Evolutionary conservation across 768 basidiomycete genomes (phyloP), one percentile per base, ranked within the genome.

Genomic region (Psilocybe cubensis): DNA sequence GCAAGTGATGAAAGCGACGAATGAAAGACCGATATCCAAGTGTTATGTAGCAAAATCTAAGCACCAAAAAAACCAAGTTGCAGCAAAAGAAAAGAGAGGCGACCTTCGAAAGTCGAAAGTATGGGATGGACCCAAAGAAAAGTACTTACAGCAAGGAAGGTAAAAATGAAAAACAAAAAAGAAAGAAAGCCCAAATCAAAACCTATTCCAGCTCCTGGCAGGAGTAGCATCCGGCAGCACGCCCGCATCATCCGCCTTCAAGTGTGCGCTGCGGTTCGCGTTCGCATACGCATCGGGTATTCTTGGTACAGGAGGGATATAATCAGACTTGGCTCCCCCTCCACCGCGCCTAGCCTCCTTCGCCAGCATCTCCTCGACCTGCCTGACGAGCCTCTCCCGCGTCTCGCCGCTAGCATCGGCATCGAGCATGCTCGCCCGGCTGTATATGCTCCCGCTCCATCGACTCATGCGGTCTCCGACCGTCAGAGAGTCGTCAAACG

Each of bases 341-440:
- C 57, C 55, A 21, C 56, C 56, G 12, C 55, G 60, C 40, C 24
- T 62, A 51, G 42, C 58, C 46, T 59, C 67, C 63, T 53, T 68
- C 35, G 74, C 76, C 64, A 81, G 77, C 81, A 86, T 81, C 51
- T 72, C 79, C 65, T 81, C 82, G 14, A 87, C 82, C 28, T 79
- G 70, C 57, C 72, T 64, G 48, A 86, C 72, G 59, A 87, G 81
- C 63, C 79, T 66, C 31, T 78, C 76, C 55, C 84, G 70, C 49
- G 78, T 74, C 62, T 74, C 69, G 23, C 60, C 64, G 62, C 84
- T 86, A 69, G 77, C 76, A 28, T 82, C 79, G 20, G 72, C 67
- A 59, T 86, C 84, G 65, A 86, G 56, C 52, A 87, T 72, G 59
- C 83, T 85, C 45, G 71, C 68, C 6, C 82, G 79, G 59, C 80